These are phyloP conservation scores for Cucurbita argyrosperma DNA, from an alignment of 306 rosid genomes.

Conservation along the genomic window DNA sequence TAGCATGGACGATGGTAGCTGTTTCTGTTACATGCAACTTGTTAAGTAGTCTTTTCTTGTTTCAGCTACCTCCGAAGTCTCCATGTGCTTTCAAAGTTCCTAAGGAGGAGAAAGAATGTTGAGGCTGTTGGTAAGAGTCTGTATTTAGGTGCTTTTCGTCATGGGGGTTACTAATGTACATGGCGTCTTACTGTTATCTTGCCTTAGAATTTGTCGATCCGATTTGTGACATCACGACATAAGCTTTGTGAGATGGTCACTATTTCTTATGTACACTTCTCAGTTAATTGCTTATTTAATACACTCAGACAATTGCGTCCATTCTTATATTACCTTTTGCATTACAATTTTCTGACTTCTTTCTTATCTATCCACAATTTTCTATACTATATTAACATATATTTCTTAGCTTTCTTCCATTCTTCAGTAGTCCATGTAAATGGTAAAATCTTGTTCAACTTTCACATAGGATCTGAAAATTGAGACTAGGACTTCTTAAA, in stretches of 20 bases:
- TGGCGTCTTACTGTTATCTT: background rate
- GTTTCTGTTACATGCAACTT: background rate
- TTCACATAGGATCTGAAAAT: background rate
- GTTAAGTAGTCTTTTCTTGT: background rate
- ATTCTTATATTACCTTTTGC: background rate
- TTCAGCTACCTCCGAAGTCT: conserved; percentile 8
- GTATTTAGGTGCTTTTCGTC: background rate
- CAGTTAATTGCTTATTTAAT: background rate
- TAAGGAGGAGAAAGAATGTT: conserved; percentile 8
- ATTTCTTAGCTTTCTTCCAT: background rate
- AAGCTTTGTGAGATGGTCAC: background rate
- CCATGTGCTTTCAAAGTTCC: conserved; percentile 1
- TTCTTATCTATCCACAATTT: background rate
- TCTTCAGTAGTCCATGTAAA: background rate
- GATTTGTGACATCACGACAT: background rate
- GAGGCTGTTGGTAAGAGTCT: conserved; percentile 5
- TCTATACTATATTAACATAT: background rate
- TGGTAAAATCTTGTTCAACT: background rate
- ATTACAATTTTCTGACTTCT: background rate
- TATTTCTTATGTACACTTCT: background rate
- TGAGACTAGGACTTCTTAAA: background rate
- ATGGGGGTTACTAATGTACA: background rate
- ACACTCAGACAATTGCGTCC: background rate
- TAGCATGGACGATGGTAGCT: background rate
- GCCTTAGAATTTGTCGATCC: conserved; percentile 7